Conservation (phyloP, 73 alveolate species). For the Paramecium biaurelia region DNA sequence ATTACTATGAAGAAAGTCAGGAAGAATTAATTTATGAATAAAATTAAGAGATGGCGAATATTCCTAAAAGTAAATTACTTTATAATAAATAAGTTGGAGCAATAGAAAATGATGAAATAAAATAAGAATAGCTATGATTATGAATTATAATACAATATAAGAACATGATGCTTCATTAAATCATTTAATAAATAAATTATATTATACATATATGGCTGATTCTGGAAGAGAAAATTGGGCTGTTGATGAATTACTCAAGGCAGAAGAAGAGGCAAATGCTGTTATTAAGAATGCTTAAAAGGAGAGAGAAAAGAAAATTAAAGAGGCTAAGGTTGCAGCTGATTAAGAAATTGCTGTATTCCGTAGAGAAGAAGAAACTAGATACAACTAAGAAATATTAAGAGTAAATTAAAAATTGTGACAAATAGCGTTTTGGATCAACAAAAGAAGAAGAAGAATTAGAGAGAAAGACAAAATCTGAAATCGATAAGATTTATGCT, state of each 20-base stretch:
- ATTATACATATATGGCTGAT: slow-evolving; percentile 5
- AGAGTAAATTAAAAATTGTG: neutral
- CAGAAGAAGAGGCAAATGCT: slow-evolving; percentile 65
- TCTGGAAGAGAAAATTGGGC: slow-evolving; percentile 57
- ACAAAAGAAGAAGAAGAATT: slow-evolving; percentile 59
- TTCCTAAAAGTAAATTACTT: neutral
- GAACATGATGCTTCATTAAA: neutral
- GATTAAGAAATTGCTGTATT: slow-evolving; percentile 63
- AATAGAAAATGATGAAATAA: neutral
- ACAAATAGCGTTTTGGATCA: slow-evolving; percentile 48
- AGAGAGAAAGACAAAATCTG: slow-evolving; percentile 54
- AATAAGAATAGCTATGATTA: neutral
- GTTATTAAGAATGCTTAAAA: slow-evolving; percentile 56
- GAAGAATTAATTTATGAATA: neutral
- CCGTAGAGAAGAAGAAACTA: slow-evolving; percentile 63
- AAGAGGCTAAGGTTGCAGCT: slow-evolving; percentile 66
- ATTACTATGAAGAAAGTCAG: neutral
- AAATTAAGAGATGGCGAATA: neutral
- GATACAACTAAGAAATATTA: slow-evolving; percentile 48
- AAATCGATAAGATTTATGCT: slow-evolving; percentile 46
- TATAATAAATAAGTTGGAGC: neutral
- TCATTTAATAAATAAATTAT: neutral
- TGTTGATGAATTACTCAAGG: slow-evolving; percentile 62
- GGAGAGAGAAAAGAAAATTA: slow-evolving; percentile 63
- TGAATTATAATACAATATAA: neutral